phyloP scores from a whole-genome alignment of 768 basidiomycete species.

The Piloderma croceum region DNA sequence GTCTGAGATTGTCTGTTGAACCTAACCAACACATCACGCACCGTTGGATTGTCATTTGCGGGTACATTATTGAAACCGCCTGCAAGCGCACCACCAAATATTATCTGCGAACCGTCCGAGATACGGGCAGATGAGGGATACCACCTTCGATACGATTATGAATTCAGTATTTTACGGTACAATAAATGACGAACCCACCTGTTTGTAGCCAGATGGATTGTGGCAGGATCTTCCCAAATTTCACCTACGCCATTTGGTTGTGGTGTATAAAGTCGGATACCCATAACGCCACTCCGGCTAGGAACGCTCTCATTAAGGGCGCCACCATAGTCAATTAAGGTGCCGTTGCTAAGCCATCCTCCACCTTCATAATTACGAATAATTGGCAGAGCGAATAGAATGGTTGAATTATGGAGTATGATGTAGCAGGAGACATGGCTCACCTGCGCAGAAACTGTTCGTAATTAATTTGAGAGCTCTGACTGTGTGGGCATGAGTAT shows the following conservation, averaged over 20 bases:
- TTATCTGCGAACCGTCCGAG: constrained; percentile 16
- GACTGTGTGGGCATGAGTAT: constrained; percentile 16
- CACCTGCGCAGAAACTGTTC: constrained; percentile 29
- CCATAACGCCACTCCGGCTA: constrained; percentile 20
- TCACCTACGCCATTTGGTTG: constrained; percentile 5
- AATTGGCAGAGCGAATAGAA: too few species aligned
- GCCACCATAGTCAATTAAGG: constrained; percentile 19
- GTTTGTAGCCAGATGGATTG: constrained; percentile 18
- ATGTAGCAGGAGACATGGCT: too few species aligned
- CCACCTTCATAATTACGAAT: too few species aligned
- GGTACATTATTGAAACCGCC: constrained; percentile 37
- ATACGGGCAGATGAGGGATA: constrained; percentile 20
- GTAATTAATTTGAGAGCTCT: constrained; percentile 21
- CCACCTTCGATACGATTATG: constrained; percentile 16
- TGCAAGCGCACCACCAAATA: constrained; percentile 14
- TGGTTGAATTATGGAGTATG: too few species aligned
- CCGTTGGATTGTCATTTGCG: constrained; percentile 11
- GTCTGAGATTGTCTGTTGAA: too few species aligned
- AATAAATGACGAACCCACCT: constrained; percentile 17
- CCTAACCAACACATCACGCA: too few species aligned
- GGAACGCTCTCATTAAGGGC: neutral
- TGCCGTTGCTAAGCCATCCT: constrained; percentile 27
- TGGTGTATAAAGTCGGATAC: neutral
- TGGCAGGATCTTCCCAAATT: constrained; percentile 18
- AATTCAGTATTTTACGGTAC: constrained; percentile 18